Conservation (phyloP, 148 eudicot genomes). For the Chenopodium berlandieri region DNA sequence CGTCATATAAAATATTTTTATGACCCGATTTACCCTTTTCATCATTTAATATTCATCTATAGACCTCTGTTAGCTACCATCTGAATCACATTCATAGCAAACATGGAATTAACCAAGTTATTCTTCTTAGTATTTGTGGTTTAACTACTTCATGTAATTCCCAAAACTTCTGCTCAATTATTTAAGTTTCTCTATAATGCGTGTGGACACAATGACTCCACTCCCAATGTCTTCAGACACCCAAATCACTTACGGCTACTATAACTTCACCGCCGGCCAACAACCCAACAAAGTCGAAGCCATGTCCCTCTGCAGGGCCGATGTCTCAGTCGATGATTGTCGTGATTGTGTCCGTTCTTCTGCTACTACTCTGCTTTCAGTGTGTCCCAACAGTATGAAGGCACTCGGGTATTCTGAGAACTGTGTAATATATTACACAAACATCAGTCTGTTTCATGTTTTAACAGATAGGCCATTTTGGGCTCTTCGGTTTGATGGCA, state of each 20-base stretch:
- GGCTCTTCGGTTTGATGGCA: neutral
- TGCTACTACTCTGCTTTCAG: neutral
- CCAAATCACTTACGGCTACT: slow-evolving; percentile 40
- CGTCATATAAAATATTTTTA: no score
- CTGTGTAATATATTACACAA: slow-evolving; percentile 24
- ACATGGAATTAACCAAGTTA: neutral
- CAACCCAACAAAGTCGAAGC: slow-evolving; percentile 26
- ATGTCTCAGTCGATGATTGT: slow-evolving; percentile 11
- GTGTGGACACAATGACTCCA: slow-evolving; percentile 21
- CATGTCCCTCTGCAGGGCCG: slow-evolving; percentile 33
- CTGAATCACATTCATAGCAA: neutral
- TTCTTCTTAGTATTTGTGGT: neutral
- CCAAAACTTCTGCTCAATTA: slow-evolving; percentile 15
- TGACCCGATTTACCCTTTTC: no score
- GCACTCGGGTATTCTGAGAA: slow-evolving; percentile 25
- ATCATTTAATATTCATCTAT: no score
- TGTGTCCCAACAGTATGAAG: slow-evolving; percentile 26
- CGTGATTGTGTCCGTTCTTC: slow-evolving; percentile 18
- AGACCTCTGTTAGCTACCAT: no score
- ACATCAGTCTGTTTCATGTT: neutral
- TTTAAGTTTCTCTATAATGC: neutral
- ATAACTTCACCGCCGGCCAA: slow-evolving; percentile 36
- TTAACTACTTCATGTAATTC: neutral
- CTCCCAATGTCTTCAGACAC: slow-evolving; percentile 28
- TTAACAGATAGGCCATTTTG: neutral